A percentile compares a stretch with the other conserved stretches of the same genome.
These are phyloP conservation scores for Bisporella sp. DNA, from an alignment of 2,329 filamentous ascomycete genomes.

Conservation along the genomic window DNA sequence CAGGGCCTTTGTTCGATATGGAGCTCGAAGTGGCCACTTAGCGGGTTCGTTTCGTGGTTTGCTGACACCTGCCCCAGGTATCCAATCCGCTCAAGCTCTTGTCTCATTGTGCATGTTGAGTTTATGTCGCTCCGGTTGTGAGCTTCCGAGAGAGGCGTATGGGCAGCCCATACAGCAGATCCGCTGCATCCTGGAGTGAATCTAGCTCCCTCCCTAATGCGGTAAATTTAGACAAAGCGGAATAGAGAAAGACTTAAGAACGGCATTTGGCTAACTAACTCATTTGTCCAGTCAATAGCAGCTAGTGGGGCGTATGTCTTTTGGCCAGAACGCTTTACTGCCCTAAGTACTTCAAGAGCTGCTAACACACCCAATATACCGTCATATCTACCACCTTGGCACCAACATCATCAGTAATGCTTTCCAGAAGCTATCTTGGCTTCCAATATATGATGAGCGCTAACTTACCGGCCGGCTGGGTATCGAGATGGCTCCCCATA, in stretches of 20 bases:
- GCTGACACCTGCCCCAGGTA: conserved; percentile 57
- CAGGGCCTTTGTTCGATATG: conserved; percentile 69
- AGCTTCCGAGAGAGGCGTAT: background rate
- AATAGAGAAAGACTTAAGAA: background rate
- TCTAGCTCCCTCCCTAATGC: background rate
- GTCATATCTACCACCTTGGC: conserved; percentile 54
- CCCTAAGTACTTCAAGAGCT: conserved; percentile 62
- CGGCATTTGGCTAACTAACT: background rate
- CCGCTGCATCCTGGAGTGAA: background rate
- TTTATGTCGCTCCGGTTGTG: background rate
- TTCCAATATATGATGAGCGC: no score
- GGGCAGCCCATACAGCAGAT: background rate
- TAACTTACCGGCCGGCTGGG: conserved; percentile 40
- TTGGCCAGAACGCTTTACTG: conserved; percentile 57
- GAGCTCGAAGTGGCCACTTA: conserved; percentile 72
- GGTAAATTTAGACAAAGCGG: background rate
- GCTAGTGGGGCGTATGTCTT: conserved; percentile 51
- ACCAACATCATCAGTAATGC: background rate
- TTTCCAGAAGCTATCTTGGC: no score
- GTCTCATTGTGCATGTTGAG: background rate
- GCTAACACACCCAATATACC: conserved; percentile 67
- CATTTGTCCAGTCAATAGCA: conserved; percentile 38
- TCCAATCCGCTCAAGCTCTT: conserved; percentile 54
- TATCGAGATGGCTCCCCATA: conserved; percentile 61
- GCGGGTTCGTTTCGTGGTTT: conserved; percentile 49